Evolutionary conservation across 352 stramenopile genomes (phyloP).

Genomic region (Phytophthora gonapodyides): DNA sequence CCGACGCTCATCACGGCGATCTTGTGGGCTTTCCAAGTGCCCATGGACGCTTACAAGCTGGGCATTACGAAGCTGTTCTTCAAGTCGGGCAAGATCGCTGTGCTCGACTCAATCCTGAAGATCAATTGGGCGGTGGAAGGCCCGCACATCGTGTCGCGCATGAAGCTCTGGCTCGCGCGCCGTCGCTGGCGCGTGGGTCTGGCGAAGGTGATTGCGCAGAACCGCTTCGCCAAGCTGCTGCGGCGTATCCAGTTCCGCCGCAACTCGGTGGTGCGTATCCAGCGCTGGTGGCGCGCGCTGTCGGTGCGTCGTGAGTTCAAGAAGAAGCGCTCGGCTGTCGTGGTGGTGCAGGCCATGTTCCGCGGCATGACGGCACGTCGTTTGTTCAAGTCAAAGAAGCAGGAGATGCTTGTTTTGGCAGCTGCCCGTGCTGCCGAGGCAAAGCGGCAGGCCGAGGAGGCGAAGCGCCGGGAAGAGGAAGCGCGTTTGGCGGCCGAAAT

Average conservation of each 20-base stretch:
- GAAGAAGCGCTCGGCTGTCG: constrained; percentile 72
- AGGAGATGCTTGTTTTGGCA: constrained; percentile 81
- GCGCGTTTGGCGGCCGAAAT: constrained; percentile 61
- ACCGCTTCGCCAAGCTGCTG: constrained; percentile 68
- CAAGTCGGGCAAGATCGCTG: constrained; percentile 90
- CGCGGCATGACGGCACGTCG: constrained; percentile 73
- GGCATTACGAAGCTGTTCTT: constrained; percentile 92
- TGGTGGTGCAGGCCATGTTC: constrained; percentile 83
- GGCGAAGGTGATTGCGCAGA: constrained; percentile 78
- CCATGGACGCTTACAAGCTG: constrained; percentile 84
- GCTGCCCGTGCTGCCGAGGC: constrained; percentile 75
- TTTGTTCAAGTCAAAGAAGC: constrained; percentile 85
- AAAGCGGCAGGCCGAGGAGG: constrained; percentile 76
- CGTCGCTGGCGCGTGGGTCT: constrained; percentile 82
- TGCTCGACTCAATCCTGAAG: constrained; percentile 88
- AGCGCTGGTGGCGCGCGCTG: constrained; percentile 85
- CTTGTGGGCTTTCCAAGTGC: constrained; percentile 90
- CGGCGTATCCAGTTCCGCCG: constrained; percentile 62
- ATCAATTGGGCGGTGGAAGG: constrained; percentile 90
- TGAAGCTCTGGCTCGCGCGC: constrained; percentile 85
- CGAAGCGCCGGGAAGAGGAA: constrained; percentile 82
- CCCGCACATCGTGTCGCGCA: constrained; percentile 78
- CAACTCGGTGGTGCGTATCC: constrained; percentile 60
- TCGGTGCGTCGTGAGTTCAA: constrained; percentile 79
- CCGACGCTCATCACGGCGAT: constrained; percentile 87